A percentile compares a stretch with the other conserved stretches of the same genome.
These are phyloP conservation scores for Fusarium sp. DNA, from an alignment of 2,329 filamentous ascomycete genomes.

Conservation along the genomic window DNA sequence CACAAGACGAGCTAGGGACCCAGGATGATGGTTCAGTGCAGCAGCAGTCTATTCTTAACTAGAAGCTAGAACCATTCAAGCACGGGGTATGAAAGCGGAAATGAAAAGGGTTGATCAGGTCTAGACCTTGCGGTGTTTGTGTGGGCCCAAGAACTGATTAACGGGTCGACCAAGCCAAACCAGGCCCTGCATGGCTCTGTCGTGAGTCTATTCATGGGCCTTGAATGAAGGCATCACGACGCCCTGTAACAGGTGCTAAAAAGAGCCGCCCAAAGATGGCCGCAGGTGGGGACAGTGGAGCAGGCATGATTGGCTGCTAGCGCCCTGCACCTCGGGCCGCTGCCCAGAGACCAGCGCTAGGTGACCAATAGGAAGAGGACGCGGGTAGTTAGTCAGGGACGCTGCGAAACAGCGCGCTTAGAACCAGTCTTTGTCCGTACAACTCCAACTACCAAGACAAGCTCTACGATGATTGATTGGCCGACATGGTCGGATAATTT, in stretches of 20 bases:
- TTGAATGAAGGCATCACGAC: constrained; percentile 29
- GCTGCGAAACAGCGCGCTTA: constrained; percentile 42
- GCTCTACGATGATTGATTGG: constrained; percentile 16
- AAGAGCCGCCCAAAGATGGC: constrained; percentile 22
- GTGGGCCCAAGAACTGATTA: constrained; percentile 4
- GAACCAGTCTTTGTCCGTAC: constrained; percentile 21
- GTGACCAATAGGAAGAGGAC: constrained; percentile 35
- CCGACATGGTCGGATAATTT: constrained; percentile 10
- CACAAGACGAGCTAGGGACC: constrained; percentile 12
- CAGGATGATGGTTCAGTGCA: constrained; percentile 9
- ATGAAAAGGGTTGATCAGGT: constrained; percentile 31
- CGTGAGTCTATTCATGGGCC: background rate
- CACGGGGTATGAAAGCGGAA: constrained; percentile 18
- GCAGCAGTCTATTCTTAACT: constrained; percentile 29
- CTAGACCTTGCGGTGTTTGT: constrained; percentile 13
- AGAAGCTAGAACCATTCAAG: constrained; percentile 11
- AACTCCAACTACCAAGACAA: constrained; percentile 8
- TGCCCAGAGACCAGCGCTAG: constrained; percentile 19
- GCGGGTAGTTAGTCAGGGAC: constrained; percentile 27
- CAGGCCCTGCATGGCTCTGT: constrained; percentile 11
- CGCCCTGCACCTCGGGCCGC: constrained; percentile 24
- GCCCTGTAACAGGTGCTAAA: constrained; percentile 16
- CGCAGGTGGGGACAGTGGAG: constrained; percentile 37
- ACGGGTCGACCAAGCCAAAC: constrained; percentile 23
- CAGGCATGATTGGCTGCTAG: constrained; percentile 34